Evolutionary conservation across 2,329 filamentous ascomycete genomes (phyloP).

Genomic region (Xylaria arbuscula): DNA sequence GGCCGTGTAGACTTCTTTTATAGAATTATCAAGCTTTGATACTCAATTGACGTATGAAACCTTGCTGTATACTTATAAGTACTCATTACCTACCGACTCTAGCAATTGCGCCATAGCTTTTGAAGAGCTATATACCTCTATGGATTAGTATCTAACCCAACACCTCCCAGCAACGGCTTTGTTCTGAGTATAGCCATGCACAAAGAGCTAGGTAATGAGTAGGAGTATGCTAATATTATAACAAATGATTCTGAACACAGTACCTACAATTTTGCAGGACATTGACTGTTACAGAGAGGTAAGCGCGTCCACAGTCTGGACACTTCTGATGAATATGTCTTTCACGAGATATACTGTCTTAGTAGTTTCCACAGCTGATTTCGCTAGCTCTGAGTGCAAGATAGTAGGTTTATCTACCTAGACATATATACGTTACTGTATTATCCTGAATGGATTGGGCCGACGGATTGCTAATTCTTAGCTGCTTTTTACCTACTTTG

Average conservation of each 20-base stretch:
- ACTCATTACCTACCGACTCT: neutral
- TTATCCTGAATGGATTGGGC: conserved; percentile 6
- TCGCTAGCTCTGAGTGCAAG: conserved; percentile 16
- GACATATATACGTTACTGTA: neutral
- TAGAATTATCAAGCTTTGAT: neutral
- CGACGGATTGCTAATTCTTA: conserved; percentile 9
- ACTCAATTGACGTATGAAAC: neutral
- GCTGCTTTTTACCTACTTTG: conserved; percentile 16
- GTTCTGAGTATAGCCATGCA: neutral
- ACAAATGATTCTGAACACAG: conserved; percentile 17
- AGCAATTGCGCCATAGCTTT: no score
- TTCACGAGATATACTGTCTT: conserved; percentile 34
- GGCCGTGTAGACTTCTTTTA: conserved; percentile 1
- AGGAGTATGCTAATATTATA: no score
- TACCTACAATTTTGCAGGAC: conserved; percentile 13
- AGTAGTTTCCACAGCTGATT: conserved; percentile 32
- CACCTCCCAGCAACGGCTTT: neutral
- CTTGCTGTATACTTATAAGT: neutral
- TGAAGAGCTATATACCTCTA: no score
- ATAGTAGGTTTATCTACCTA: no score
- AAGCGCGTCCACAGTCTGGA: neutral
- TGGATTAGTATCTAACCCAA: neutral
- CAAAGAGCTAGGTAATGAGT: no score
- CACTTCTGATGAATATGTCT: conserved; percentile 28
- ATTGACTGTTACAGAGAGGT: conserved; percentile 13